Evolutionary conservation across 495 filamentous ascomycete genomes (phyloP).

Genomic region (Xylaria nigripes): DNA sequence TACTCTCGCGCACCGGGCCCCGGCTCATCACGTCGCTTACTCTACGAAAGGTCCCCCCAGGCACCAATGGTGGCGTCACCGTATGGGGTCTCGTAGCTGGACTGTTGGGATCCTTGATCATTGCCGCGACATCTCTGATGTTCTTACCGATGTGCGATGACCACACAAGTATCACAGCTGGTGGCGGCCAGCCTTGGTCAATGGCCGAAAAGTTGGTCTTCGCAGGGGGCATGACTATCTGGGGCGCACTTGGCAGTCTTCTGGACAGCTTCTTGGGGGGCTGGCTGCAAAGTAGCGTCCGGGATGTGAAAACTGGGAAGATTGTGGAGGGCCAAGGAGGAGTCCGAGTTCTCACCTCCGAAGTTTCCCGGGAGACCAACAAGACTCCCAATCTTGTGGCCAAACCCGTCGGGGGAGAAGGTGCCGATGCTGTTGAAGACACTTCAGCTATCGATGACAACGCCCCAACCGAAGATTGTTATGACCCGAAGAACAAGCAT

Average conservation of each 20-base stretch:
- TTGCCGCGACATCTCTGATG: slow-evolving; percentile 56
- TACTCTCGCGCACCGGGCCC: slow-evolving; percentile 66
- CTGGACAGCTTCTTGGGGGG: slow-evolving; percentile 84
- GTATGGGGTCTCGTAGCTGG: slow-evolving; percentile 64
- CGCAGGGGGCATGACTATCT: slow-evolving; percentile 53
- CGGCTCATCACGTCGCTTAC: slow-evolving; percentile 79
- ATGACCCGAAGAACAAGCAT: slow-evolving; percentile 36
- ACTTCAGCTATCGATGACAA: slow-evolving; percentile 17
- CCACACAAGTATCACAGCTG: slow-evolving; percentile 23
- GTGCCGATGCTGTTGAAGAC: slow-evolving; percentile 25
- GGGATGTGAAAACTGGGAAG: slow-evolving; percentile 74
- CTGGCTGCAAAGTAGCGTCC: slow-evolving; percentile 75
- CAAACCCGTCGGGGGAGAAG: slow-evolving; percentile 26
- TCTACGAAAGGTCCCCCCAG: slow-evolving; percentile 67
- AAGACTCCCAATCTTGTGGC: slow-evolving; percentile 31
- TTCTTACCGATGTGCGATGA: slow-evolving; percentile 62
- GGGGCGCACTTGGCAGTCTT: slow-evolving; percentile 70
- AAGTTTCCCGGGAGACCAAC: slow-evolving; percentile 6
- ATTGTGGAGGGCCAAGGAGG: slow-evolving; percentile 86
- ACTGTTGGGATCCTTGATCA: slow-evolving; percentile 60
- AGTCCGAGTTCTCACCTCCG: slow-evolving; percentile 53
- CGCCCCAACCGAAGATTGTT: slow-evolving; percentile 24
- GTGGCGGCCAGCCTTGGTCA: slow-evolving; percentile 37
- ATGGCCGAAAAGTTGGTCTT: slow-evolving; percentile 44
- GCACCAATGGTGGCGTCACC: slow-evolving; percentile 91